Evolutionary conservation across 768 basidiomycete genomes (phyloP).

Genomic region (Leccinum sublutescens): DNA sequence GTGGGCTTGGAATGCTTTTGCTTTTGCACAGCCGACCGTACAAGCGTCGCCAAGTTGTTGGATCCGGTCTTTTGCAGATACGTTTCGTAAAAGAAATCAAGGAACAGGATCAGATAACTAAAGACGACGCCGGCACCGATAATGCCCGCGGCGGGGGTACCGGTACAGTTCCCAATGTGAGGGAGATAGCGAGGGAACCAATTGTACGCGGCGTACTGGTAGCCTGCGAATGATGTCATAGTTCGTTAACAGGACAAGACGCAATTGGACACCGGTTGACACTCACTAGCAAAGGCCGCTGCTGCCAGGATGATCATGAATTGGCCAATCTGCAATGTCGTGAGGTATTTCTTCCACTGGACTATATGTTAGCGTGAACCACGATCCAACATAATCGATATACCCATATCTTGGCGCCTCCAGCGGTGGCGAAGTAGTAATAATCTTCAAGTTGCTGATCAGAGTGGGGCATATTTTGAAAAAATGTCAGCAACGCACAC

Average conservation of each 20-base stretch:
- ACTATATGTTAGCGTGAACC: neutral
- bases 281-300: constrained; percentile 14
- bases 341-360: constrained; percentile 28
- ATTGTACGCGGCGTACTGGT: constrained; percentile 20
- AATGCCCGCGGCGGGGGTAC: constrained; percentile 16
- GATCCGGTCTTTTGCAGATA: constrained; percentile 11
- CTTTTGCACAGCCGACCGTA: neutral
- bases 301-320: constrained; percentile 18
- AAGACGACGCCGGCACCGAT: constrained; percentile 10
- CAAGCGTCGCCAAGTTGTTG: neutral
- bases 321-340: constrained; percentile 23
- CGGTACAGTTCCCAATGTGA: constrained; percentile 16
- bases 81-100: constrained; percentile 23
- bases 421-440: constrained; percentile 96
- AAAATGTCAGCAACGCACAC: constrained; percentile 54
- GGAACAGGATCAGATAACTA: constrained; percentile 22
- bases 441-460: constrained; percentile 59
- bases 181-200: constrained; percentile 18
- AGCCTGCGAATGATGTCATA: constrained; percentile 1
- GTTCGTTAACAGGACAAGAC: neutral
- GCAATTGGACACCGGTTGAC: neutral
- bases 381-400: neutral
- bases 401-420: constrained; percentile 34
- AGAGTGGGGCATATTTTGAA: constrained; percentile 1
- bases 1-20: neutral